Base-by-base conservation (phyloP, 352 stramenopile species). In the Pythium rhizo-oryzae region DNA sequence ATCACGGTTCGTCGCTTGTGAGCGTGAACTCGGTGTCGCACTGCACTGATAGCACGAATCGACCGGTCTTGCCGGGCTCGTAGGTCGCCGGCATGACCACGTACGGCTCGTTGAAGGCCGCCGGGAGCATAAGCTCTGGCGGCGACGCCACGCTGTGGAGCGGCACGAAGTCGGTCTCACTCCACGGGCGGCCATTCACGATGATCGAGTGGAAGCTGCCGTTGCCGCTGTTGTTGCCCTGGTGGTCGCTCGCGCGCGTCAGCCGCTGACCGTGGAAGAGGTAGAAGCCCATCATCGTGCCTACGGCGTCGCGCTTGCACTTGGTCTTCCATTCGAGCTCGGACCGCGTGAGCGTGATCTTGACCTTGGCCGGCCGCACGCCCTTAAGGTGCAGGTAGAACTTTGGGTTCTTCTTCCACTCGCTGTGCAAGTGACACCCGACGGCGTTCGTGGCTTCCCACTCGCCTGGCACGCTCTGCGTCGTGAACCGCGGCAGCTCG, bases 221-320 rank as follows among this genome's bases (percentile, higher is more conserved):
- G 24, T 12, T 50, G 12, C n/a, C 41, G 49, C 51, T 64, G 37
- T 49, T 59, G 37, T 50, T 54, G 7, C 19, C 19, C 23, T 67
- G 50, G 9, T 66, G 44, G 23, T 80, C 82, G 43, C 49, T 67
- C 18, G 68, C 57, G 18, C 80, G 76, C 19, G 70, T 55, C 59
- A 89, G 59, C 46, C 85, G 84, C 50, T 75, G 62, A 25, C 75
- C 76, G 70, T 79, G 74, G 53, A 94, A 92, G 11, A 96, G 61
- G 65, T 97, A 97, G 62, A 97, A 97, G 16, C 91, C 91, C 66
- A 97, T 94, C 91, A 97, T 97, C 37, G 80, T 83, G 18, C 90
- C 91, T 13, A 97, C 89, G 0, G 80, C 77, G 70, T 97, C 91
- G 12, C 84, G 84, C 56, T 91, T 90, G 66, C 87, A 96, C 55